Evolutionary conservation across 768 basidiomycete genomes (phyloP).

Genomic region (Clavaria fumosa): DNA sequence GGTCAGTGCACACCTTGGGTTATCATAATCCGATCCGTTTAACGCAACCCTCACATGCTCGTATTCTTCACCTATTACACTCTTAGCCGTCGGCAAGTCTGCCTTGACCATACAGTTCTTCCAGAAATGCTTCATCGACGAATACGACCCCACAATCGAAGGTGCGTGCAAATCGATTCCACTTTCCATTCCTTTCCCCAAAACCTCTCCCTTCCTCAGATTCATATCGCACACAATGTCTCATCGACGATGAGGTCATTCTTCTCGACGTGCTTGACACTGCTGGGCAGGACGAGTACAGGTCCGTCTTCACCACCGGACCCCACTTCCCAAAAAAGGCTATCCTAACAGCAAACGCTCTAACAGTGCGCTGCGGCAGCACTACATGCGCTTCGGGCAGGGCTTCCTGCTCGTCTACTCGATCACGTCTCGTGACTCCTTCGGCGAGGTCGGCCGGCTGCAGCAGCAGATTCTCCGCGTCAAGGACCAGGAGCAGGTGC

Average conservation of each 20-base stretch:
- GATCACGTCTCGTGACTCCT: conserved; percentile 91
- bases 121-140: conserved; percentile 86
- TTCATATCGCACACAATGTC: conserved; percentile 92
- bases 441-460: conserved; percentile 93
- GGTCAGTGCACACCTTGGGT: conserved; percentile 37
- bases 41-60: background rate
- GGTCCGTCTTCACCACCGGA: conserved; percentile 33
- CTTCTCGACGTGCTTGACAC: conserved; percentile 94
- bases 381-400: conserved; percentile 98
- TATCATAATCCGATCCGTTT: too few relatives aligned
- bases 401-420: conserved; percentile 97
- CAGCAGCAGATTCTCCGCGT: conserved; percentile 93
- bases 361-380: conserved; percentile 89
- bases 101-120: conserved; percentile 97
- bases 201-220: conserved; percentile 29
- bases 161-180: conserved; percentile 40
- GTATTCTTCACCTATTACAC: background rate
- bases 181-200: background rate
- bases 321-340: conserved; percentile 7
- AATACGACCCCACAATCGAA: conserved; percentile 93
- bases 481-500: conserved; percentile 92
- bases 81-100: conserved; percentile 47
- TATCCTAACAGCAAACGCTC: background rate
- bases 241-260: conserved; percentile 96
- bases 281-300: conserved; percentile 96